Base-by-base conservation (phyloP, 169 alveolate species). In the Perkinsus chesapeaki region DNA sequence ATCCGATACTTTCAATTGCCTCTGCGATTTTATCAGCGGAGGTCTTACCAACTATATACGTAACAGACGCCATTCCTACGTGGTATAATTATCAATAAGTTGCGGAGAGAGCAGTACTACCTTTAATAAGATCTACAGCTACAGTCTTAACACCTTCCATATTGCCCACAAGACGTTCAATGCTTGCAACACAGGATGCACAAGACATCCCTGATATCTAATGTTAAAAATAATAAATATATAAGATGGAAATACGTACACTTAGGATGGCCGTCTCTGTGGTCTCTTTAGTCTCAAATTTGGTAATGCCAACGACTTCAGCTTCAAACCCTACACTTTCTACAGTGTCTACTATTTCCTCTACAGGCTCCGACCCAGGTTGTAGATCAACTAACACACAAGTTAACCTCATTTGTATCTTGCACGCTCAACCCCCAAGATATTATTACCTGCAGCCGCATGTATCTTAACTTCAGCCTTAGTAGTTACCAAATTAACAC, bases 161-260 rank as follows among this genome's bases (percentile, higher is more conserved):
- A 27, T 39, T 39, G 39, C 93, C 39, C 0, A 91, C 73, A 27
- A 91, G 39, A 39, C 60, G 47, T n/a, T 91, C 93, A 27, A 91
- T 91, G 39, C 73, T 43, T 20, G 82, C 73, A 3, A 36, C 37
- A 36, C 93, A 91, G 39, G 93, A 47, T 1, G 82, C 60, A 39
- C 93, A 91, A 39, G 93, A 39, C 93, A 91, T 91, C 39, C 93
- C 93, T 0, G 82, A 60, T 60, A 60, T 60, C 82, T 60, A 23
- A n/a, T n/a, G n/a, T n/a, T n/a, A n/a, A n/a, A 34, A 47, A 9
- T 9, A 47, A 9, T 19, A 34, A 60, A 9, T 20, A 60, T 23
- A 1, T 60, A 20, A 12, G 82, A 16, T 60, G 37, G 31, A 60
- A 60, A 16, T 23, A 16, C 82, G 31, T 60, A 60, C 82, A 7